Evolutionary conservation across 352 stramenopile species (phyloP).

Genomic region (Thraustochytrium sp.): DNA sequence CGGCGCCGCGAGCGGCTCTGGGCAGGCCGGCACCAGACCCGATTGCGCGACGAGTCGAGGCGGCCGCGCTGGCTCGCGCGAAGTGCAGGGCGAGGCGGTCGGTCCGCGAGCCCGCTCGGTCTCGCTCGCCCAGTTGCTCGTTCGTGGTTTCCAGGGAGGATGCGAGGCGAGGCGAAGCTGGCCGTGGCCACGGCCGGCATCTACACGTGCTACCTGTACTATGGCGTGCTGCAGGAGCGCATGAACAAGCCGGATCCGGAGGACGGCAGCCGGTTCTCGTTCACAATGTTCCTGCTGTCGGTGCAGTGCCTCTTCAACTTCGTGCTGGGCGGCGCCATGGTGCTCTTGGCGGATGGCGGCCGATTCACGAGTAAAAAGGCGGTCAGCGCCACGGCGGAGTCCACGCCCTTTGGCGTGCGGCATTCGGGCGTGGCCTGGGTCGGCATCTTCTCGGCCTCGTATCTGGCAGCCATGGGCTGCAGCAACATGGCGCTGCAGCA

Average conservation of each 20-base stretch:
- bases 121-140: too few relatives aligned
- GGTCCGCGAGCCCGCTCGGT: too few relatives aligned
- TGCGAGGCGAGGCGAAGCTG: background rate
- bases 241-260: constrained; percentile 21
- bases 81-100: too few relatives aligned
- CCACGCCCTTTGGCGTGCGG: background rate
- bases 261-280: constrained; percentile 74
- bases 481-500: constrained; percentile 82
- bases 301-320: constrained; percentile 80
- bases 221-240: constrained; percentile 44
- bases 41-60: too few relatives aligned
- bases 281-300: constrained; percentile 80
- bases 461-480: constrained; percentile 79
- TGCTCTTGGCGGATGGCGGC: background rate
- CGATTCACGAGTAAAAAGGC: background rate
- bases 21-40: too few relatives aligned
- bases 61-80: too few relatives aligned
- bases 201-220: constrained; percentile 36
- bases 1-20: too few relatives aligned
- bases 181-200: constrained; percentile 11
- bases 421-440: constrained; percentile 22
- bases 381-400: background rate
- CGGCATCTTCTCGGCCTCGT: constrained; percentile 48
- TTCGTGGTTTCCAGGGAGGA: too few relatives aligned
- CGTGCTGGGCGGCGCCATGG: constrained; percentile 61